Evolutionary conservation across 2,329 filamentous ascomycete genomes (phyloP).

Genomic region (Aspergillus chevalieri): DNA sequence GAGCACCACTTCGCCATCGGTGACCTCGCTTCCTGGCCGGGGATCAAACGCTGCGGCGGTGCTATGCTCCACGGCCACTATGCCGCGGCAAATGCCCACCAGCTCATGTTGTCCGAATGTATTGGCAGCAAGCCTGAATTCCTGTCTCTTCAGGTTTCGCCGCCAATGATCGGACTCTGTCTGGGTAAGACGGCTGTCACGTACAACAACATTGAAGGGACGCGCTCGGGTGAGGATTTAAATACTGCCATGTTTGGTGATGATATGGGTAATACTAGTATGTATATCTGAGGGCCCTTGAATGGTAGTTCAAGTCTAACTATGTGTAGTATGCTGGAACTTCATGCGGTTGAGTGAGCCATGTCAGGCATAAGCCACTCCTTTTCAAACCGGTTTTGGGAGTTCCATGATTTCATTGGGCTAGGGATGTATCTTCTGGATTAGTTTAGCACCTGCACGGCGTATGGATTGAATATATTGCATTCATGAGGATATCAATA

Average conservation of each 20-base stretch:
- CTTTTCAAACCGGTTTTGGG: neutral
- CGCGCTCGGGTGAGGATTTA: slow-evolving; percentile 56
- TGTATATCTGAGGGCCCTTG: slow-evolving; percentile 25
- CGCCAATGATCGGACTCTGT: slow-evolving; percentile 64
- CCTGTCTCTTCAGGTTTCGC: slow-evolving; percentile 48
- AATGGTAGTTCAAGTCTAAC: slow-evolving; percentile 4
- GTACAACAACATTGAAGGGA: slow-evolving; percentile 54
- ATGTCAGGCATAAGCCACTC: slow-evolving; percentile 7
- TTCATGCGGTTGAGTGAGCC: slow-evolving; percentile 45
- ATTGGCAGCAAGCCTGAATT: slow-evolving; percentile 41
- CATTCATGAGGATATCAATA: neutral
- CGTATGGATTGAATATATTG: too few species aligned
- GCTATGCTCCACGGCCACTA: slow-evolving; percentile 69
- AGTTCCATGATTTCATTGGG: too few species aligned
- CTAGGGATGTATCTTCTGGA: too few species aligned
- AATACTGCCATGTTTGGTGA: slow-evolving; percentile 35
- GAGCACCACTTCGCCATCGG: slow-evolving; percentile 62
- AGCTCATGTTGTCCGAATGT: slow-evolving; percentile 49
- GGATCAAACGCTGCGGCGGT: slow-evolving; percentile 71
- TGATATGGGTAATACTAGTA: slow-evolving; percentile 58
- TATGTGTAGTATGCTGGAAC: slow-evolving; percentile 48
- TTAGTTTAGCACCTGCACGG: too few species aligned
- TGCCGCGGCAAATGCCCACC: slow-evolving; percentile 61
- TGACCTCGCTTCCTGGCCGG: slow-evolving; percentile 65
- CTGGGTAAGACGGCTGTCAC: slow-evolving; percentile 64